phyloP scores from a whole-genome alignment of 495 filamentous ascomycete genomes.

The Pseudomonodictys pantanalensis region DNA sequence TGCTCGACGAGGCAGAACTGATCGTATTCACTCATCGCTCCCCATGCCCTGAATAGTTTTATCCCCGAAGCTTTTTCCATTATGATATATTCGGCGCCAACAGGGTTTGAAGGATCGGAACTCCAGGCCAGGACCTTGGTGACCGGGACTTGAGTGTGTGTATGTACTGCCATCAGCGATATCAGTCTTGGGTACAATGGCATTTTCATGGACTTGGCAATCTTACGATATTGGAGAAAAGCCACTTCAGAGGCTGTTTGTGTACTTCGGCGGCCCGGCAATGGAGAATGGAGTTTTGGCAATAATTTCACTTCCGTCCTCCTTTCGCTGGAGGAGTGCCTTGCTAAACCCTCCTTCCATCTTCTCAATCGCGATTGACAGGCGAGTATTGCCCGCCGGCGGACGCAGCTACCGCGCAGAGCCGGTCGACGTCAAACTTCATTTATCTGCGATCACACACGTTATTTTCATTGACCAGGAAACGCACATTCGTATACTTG shows the following conservation, averaged over 20 bases:
- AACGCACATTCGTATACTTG: constrained; percentile 40
- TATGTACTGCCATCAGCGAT: not conserved
- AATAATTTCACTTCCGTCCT: constrained; percentile 40
- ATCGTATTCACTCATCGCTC: constrained; percentile 31
- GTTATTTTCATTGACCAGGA: constrained; percentile 39
- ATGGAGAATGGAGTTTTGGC: constrained; percentile 39
- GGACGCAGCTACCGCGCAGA: constrained; percentile 36
- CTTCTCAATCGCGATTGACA: constrained; percentile 37
- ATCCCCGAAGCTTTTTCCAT: constrained; percentile 45
- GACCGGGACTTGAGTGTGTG: constrained; percentile 28
- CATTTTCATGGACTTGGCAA: not conserved
- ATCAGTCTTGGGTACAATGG: not conserved
- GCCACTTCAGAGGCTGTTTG: constrained; percentile 44
- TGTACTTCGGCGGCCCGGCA: constrained; percentile 37
- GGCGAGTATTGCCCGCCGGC: constrained; percentile 8
- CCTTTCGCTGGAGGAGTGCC: constrained; percentile 41
- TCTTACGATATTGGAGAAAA: constrained; percentile 42
- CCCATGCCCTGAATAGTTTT: constrained; percentile 40
- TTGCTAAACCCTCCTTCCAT: constrained; percentile 47
- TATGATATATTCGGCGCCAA: constrained; percentile 40
- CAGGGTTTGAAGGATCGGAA: constrained; percentile 23
- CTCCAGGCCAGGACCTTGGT: constrained; percentile 41
- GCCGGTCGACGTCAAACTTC: constrained; percentile 37
- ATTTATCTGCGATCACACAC: constrained; percentile 37
- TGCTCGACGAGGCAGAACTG: constrained; percentile 38